Conservation (phyloP, 2,329 filamentous ascomycete genomes). For the Diplodia scrobiculata region DNA sequence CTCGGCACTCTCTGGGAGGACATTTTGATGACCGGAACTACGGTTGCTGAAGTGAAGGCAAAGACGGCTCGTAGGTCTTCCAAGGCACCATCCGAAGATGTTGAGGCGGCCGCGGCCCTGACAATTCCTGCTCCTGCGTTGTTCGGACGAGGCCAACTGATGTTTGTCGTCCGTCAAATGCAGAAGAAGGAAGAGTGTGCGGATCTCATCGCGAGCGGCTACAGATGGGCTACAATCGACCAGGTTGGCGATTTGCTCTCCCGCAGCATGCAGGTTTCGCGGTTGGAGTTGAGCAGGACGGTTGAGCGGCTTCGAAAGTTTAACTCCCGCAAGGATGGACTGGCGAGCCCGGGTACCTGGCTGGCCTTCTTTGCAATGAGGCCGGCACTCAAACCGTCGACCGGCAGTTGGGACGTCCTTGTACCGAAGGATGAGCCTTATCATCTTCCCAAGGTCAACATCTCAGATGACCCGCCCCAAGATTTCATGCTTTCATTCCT, state of each 20-base stretch:
- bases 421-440: constrained; percentile 47
- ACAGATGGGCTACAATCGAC: constrained; percentile 65
- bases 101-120: constrained; percentile 43
- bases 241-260: constrained; percentile 69
- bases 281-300: constrained; percentile 61
- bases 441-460: constrained; percentile 50
- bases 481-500: constrained; percentile 41
- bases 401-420: constrained; percentile 50
- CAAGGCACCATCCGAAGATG: constrained; percentile 37
- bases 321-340: constrained; percentile 45
- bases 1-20: constrained; percentile 75
- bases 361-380: constrained; percentile 44
- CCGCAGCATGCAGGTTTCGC: constrained; percentile 72
- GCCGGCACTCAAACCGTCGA: constrained; percentile 44
- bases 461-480: constrained; percentile 39
- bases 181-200: constrained; percentile 61
- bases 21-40: constrained; percentile 66
- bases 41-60: constrained; percentile 27
- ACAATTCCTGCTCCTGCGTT: constrained; percentile 41
- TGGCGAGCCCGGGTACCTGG: constrained; percentile 41
- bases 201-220: constrained; percentile 70
- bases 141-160: constrained; percentile 72
- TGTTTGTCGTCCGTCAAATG: constrained; percentile 74
- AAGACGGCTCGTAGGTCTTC: neutral
- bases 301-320: constrained; percentile 67